Percentiles rank a stretch among this genome's conserved stretches.
phyloP scores from a whole-genome alignment of 106 monocot genomes.

The Dendrobium huoshanense region DNA sequence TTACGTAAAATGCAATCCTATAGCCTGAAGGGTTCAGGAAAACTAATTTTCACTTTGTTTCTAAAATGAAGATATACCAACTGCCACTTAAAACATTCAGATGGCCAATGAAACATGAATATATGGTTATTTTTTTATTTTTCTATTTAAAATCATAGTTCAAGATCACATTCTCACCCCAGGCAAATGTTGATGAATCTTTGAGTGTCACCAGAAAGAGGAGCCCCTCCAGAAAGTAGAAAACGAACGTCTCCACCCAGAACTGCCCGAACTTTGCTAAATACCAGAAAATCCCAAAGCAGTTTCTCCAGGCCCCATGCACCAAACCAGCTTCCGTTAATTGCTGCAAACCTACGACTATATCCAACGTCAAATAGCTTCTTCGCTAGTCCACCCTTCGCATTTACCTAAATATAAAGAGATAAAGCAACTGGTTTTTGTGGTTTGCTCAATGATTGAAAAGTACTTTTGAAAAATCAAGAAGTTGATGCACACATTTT shows the following conservation, averaged over 20 bases:
- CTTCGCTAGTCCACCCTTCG: conserved; percentile 85
- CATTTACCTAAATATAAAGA: conserved; percentile 62
- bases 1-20: background rate
- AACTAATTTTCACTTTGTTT: background rate
- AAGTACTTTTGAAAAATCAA: background rate
- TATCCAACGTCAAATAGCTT: conserved; percentile 89
- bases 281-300: conserved; percentile 86
- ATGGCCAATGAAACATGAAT: background rate
- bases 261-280: conserved; percentile 86
- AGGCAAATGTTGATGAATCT: conserved; percentile 98
- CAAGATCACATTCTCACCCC: conserved; percentile 49
- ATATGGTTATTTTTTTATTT: background rate
- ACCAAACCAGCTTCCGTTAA: conserved; percentile 99
- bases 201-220: conserved; percentile 94
- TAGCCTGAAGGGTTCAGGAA: background rate
- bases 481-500: conserved; percentile 50
- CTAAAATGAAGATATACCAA: background rate
- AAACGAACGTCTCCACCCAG: conserved; percentile 82
- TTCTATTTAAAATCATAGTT: background rate
- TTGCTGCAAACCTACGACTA: conserved; percentile 66
- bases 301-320: conserved; percentile 94
- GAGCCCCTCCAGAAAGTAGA: conserved; percentile 95
- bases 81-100: background rate
- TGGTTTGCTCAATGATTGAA: background rate
- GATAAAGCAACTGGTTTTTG: background rate